Evolutionary conservation across 345 rosid genomes (phyloP).

Genomic region (Rhizophora mangle): DNA sequence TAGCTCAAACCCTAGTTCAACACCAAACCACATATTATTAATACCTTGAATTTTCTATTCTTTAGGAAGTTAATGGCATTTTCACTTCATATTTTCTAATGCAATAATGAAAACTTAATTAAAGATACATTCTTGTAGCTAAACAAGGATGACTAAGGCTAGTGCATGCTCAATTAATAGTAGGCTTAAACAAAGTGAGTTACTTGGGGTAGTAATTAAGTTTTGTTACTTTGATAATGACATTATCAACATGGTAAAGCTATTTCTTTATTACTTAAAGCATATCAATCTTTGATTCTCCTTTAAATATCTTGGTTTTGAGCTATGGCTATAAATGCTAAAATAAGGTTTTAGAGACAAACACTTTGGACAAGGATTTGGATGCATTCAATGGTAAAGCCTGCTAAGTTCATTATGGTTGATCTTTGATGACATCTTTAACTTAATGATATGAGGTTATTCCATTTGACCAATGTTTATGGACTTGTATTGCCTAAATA

Average conservation of each 20-base stretch:
- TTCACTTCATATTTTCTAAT: conserved; percentile 25
- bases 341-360: too few species aligned
- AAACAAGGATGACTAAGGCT: conserved; percentile 87
- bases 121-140: conserved; percentile 70
- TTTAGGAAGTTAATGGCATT: conserved; percentile 18
- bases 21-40: conserved; percentile 32
- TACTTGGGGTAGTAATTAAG: conserved; percentile 8
- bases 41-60: conserved; percentile 5
- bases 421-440: neutral
- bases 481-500: neutral
- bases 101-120: conserved; percentile 77
- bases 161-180: conserved; percentile 60
- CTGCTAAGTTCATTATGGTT: too few species aligned
- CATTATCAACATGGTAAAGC: neutral
- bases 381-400: too few species aligned
- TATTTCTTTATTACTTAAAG: neutral
- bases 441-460: neutral
- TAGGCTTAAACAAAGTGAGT: conserved; percentile 80
- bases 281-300: neutral
- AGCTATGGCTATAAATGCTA: too few species aligned
- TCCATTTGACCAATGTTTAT: neutral
- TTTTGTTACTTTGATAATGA: conserved; percentile 11
- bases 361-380: too few species aligned
- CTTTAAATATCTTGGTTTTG: too few species aligned
- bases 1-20: conserved; percentile 31